Base-by-base conservation (phyloP, 2,329 filamentous ascomycete species). In the Penicillium sp. region DNA sequence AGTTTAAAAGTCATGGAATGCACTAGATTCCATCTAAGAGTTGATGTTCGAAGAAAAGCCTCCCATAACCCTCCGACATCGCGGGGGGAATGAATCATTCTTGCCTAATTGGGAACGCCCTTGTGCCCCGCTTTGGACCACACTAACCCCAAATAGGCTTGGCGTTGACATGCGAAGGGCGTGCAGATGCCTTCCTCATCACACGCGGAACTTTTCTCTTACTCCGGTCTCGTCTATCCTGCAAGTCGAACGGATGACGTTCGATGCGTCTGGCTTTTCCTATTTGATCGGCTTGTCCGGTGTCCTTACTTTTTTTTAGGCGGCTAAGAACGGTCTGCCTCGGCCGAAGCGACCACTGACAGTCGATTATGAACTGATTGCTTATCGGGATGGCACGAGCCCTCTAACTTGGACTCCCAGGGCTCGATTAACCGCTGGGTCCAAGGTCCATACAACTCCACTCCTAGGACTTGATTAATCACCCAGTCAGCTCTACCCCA, bases 151-250 rank as follows among this genome's bases (percentile, higher is more conserved):
- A 18, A 60, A 54, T 18, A 53, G 61, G 69, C 14, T 61, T 67
- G 49, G 68, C 60, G 61, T 56, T 71, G 69, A 65, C 68, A 67
- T 60, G 54, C 53, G 60, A 67, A 70, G 67, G 68, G 67, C 67
- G 67, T 54, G 64, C 58, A 58, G 47, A 43, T 57, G 55, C 51
- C 46, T 54, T 47, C 37, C 46, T 55, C 50, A 51, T 57, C 53
- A 53, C 46, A 40, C 53, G 51, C 45, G 46, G 46, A 49, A 37
- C 52, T 47, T 45, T 25, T 43, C 43, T 58, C 51, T 40, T 8
- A 40, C 46, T 49, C 46, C 46, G 46, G 54, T 25, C 47, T 43
- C 51, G 40, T 51, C 51, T 46, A 52, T 54, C 55, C 26, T 37
- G 51, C 43, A 23, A 29, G 25, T 35, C n/a, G 31, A 43, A 51